These are phyloP conservation scores for Cubamyces lactineus DNA, from an alignment of 768 basidiomycete genomes.

Conservation along the genomic window DNA sequence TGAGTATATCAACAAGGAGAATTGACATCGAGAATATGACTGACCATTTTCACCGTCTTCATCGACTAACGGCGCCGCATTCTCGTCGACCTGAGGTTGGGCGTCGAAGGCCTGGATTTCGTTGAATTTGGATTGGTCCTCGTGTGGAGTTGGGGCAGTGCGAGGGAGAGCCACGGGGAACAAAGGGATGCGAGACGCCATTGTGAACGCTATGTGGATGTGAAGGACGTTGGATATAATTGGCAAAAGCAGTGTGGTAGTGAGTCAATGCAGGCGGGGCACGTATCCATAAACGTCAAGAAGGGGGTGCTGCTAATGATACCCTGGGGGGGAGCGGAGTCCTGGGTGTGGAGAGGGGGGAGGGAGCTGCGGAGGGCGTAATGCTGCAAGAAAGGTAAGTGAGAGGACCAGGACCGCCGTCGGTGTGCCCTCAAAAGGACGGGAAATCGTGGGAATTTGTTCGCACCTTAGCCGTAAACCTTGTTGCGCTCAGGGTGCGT, in stretches of 20 bases:
- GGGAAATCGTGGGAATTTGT: not conserved
- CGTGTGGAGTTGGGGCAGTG: not conserved
- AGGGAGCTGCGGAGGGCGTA: too few species aligned
- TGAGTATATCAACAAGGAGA: not conserved
- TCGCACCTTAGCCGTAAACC: slow-evolving; percentile 1
- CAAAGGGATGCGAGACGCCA: too few species aligned
- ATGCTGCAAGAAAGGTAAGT: not conserved
- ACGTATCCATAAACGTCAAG: too few species aligned
- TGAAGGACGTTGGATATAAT: too few species aligned
- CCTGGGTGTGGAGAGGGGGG: too few species aligned
- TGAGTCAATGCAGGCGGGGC: too few species aligned
- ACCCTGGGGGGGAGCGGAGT: too few species aligned
- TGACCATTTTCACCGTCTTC: not conserved
- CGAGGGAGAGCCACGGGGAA: not conserved
- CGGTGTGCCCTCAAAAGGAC: not conserved
- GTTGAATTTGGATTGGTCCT: not conserved
- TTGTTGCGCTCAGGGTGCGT: not conserved
- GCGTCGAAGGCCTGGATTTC: not conserved
- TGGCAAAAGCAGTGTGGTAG: too few species aligned
- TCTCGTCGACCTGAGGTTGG: not conserved
- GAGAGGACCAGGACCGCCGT: not conserved
- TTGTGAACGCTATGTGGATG: too few species aligned
- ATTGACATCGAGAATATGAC: not conserved
- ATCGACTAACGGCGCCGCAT: not conserved
- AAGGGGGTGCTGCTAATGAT: too few species aligned